Conservation (phyloP, 2,329 filamentous ascomycete species). For the Monilinia fructigena region DNA sequence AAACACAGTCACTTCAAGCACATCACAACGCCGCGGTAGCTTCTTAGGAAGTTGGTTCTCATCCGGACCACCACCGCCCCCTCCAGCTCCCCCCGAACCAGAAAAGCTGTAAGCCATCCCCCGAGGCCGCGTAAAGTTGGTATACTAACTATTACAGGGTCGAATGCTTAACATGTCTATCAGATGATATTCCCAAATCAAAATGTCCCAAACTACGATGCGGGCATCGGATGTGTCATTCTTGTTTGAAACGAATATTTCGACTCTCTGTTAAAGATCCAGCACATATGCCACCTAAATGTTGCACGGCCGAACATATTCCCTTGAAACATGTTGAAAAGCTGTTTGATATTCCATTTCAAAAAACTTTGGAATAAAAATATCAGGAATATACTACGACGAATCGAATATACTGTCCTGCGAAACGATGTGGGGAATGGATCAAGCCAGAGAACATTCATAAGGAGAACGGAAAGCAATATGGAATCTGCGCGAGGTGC, state of each 20-base stretch:
- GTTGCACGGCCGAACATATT: constrained; percentile 73
- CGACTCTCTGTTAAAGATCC: constrained; percentile 73
- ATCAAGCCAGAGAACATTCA: constrained; percentile 71
- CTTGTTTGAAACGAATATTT: constrained; percentile 73
- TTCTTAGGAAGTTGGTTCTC: constrained; percentile 34
- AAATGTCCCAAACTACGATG: constrained; percentile 72
- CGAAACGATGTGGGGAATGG: constrained; percentile 71
- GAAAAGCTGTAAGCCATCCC: constrained; percentile 34
- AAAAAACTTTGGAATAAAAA: constrained; percentile 80
- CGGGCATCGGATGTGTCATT: constrained; percentile 76
- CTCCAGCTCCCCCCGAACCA: constrained; percentile 27
- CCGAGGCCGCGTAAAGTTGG: neutral
- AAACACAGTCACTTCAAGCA: constrained; percentile 24
- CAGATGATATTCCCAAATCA: constrained; percentile 61
- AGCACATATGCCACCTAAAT: constrained; percentile 80
- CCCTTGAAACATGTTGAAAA: constrained; percentile 72
- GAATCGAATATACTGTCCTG: constrained; percentile 76
- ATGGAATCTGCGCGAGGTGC: constrained; percentile 69
- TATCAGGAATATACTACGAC: constrained; percentile 73
- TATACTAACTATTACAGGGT: constrained; percentile 48
- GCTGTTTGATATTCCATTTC: constrained; percentile 72
- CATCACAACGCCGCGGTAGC: constrained; percentile 26
- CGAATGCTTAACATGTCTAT: constrained; percentile 70
- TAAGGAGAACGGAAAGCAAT: constrained; percentile 58
- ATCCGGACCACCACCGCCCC: constrained; percentile 24